Evolutionary conservation across 2,329 filamentous ascomycete genomes (phyloP).

Genomic region (Monosporascus ibericus): DNA sequence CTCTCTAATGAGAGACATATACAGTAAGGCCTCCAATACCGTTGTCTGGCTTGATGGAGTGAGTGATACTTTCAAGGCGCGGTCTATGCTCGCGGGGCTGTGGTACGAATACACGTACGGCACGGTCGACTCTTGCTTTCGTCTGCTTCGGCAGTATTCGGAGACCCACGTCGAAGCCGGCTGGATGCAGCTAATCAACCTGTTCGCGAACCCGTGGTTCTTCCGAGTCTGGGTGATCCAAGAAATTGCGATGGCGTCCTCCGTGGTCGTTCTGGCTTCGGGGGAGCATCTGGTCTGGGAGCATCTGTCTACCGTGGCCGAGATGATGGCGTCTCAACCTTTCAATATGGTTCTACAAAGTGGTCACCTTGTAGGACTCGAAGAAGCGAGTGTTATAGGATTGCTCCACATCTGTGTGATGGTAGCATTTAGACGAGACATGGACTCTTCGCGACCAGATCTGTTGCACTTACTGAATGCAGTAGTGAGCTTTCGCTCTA

Average conservation of each 20-base stretch:
- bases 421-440: background rate
- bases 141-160: background rate
- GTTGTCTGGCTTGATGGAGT: background rate
- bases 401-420: background rate
- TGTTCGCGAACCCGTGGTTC: conserved; percentile 5
- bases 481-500: background rate
- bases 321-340: background rate
- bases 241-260: conserved; percentile 8
- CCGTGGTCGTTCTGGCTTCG: background rate
- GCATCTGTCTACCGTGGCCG: background rate
- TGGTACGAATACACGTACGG: background rate
- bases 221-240: conserved; percentile 6
- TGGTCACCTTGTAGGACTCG: background rate
- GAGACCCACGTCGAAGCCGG: background rate
- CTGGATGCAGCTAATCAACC: background rate
- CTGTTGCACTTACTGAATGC: background rate
- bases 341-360: background rate
- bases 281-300: background rate
- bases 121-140: background rate
- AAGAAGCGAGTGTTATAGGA: background rate
- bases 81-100: background rate
- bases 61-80: background rate
- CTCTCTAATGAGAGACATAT: conserved; percentile 8
- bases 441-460: background rate
- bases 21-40: conserved; percentile 1